Evolutionary conservation across 257 asterid genomes (phyloP).

Genomic region (Solanum peruvianum): DNA sequence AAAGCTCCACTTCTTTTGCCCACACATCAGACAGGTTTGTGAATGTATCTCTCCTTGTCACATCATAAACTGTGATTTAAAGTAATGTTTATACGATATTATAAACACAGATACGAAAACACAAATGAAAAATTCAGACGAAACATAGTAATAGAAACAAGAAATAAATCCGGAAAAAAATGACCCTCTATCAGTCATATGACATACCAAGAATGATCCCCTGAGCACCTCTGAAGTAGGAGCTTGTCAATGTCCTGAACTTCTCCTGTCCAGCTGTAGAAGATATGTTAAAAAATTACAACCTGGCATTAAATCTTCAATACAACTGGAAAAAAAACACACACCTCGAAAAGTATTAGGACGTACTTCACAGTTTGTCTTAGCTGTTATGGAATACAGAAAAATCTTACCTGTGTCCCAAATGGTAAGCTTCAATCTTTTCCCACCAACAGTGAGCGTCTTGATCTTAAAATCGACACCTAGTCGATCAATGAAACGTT

Average conservation of each 20-base stretch:
- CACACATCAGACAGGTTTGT: conserved; percentile 70
- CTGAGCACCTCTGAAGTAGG: conserved; percentile 48
- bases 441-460: conserved; percentile 71
- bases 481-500: background rate
- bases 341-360: background rate
- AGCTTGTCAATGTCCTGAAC: conserved; percentile 60
- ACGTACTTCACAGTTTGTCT: background rate
- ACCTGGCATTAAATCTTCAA: background rate
- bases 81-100: background rate
- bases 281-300: background rate
- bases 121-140: background rate
- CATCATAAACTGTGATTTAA: conserved; percentile 54
- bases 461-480: conserved; percentile 86
- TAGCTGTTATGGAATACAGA: too few relatives aligned
- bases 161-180: background rate
- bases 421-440: conserved; percentile 76
- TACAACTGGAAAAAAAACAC: background rate
- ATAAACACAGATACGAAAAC: background rate
- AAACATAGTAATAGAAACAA: background rate
- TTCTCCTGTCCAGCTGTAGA: conserved; percentile 90
- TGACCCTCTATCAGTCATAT: background rate
- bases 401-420: conserved; percentile 72
- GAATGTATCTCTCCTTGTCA: conserved; percentile 75
- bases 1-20: conserved; percentile 78
- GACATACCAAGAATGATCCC: conserved; percentile 67